Evolutionary conservation across 139 green algal genomes (phyloP).

Genomic region (Chlamydomonas applanata): DNA sequence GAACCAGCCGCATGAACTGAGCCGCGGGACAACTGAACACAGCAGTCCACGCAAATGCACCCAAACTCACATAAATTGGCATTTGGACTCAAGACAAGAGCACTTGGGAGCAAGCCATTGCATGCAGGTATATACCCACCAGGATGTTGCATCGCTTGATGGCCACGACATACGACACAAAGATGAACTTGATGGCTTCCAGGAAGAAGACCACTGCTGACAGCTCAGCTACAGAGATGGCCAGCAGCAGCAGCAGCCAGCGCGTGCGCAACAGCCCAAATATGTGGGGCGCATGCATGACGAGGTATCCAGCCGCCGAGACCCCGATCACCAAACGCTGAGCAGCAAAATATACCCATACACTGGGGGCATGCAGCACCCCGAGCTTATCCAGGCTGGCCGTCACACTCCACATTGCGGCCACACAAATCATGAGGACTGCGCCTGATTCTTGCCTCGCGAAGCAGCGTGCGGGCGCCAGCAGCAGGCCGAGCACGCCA

Average conservation of each 20-base stretch:
- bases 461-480: no score
- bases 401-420: not conserved
- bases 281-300: not conserved
- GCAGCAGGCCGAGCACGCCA: no score
- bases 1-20: no score
- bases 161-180: conserved; percentile 33
- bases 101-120: no score
- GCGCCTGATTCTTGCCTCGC: not conserved
- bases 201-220: conserved; percentile 4
- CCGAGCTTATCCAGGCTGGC: not conserved
- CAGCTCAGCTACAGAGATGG: not conserved
- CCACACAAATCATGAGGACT: conserved; percentile 2
- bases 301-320: not conserved
- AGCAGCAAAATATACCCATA: conserved; percentile 1
- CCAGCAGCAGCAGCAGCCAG: not conserved
- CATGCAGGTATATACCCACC: no score
- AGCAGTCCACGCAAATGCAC: no score
- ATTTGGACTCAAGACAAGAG: no score
- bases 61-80: no score
- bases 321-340: not conserved
- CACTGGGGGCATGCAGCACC: not conserved
- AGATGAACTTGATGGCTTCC: conserved; percentile 8
- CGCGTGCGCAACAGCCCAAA: not conserved
- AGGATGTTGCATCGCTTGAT: conserved; percentile 58
- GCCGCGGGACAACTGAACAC: no score